These are phyloP conservation scores for Dichomitus squalens DNA, from an alignment of 1,284 basidiomycete genomes.

Conservation along the genomic window DNA sequence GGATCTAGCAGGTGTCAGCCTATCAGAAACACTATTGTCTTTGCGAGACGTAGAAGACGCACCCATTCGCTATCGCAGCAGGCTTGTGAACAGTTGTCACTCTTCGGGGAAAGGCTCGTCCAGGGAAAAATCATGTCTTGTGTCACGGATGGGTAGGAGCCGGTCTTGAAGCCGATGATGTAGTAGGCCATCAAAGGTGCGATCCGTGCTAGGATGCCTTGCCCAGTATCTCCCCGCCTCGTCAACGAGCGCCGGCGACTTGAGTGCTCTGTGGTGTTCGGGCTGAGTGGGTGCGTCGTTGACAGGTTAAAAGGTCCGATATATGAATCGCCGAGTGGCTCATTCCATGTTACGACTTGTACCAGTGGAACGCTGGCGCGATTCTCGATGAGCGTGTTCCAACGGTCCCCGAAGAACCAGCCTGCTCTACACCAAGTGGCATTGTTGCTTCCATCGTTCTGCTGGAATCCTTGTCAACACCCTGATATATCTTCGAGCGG, in stretches of 20 bases:
- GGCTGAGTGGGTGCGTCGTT: too few species aligned
- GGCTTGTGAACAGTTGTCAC: slow-evolving; percentile 36
- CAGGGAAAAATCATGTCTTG: slow-evolving; percentile 64
- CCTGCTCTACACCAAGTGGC: slow-evolving; percentile 41
- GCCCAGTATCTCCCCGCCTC: not conserved
- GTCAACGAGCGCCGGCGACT: not conserved
- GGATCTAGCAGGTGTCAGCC: slow-evolving; percentile 22
- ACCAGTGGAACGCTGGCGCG: slow-evolving; percentile 50
- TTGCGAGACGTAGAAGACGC: slow-evolving; percentile 10
- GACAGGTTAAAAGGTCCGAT: not conserved
- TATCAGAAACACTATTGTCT: not conserved
- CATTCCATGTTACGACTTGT: slow-evolving; percentile 66
- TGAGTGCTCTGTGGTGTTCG: not conserved
- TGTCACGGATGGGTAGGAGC: slow-evolving; percentile 57
- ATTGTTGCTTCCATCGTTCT: not conserved
- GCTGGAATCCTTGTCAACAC: not conserved
- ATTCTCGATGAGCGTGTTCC: slow-evolving; percentile 56
- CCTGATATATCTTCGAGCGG: not conserved
- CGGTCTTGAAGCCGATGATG: slow-evolving; percentile 64
- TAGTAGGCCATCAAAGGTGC: slow-evolving; percentile 49
- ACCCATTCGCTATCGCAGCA: slow-evolving; percentile 41
- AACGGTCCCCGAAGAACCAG: slow-evolving; percentile 56
- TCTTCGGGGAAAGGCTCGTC: slow-evolving; percentile 51
- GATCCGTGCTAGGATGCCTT: not conserved
- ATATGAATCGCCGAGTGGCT: slow-evolving; percentile 52